phyloP scores from a whole-genome alignment of 2,329 filamentous ascomycete genomes.

The Bipolaris cookei region DNA sequence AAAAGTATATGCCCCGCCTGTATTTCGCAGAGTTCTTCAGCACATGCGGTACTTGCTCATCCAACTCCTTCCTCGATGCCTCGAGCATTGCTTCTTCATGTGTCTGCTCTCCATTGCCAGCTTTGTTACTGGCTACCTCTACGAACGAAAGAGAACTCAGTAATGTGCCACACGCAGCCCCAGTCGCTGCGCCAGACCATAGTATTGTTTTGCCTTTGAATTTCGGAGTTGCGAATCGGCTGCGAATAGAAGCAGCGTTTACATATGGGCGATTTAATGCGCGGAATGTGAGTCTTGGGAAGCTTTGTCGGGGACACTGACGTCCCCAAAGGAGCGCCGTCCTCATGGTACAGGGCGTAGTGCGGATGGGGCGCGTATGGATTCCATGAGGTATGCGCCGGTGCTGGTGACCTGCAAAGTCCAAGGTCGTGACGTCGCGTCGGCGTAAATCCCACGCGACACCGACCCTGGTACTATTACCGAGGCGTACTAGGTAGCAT shows the following conservation, averaged over 20 bases:
- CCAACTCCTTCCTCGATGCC: conserved; percentile 77
- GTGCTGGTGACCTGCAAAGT: conserved; percentile 2
- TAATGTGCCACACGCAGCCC: conserved; percentile 33
- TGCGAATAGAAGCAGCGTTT: conserved; percentile 39
- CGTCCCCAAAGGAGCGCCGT: conserved; percentile 57
- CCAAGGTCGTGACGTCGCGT: conserved; percentile 33
- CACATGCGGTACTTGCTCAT: conserved; percentile 69
- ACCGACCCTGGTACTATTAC: conserved; percentile 14
- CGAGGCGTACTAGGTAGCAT: conserved; percentile 1
- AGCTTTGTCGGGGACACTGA: conserved; percentile 55
- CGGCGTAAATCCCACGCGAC: conserved; percentile 27
- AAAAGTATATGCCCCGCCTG: conserved; percentile 66
- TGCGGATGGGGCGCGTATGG: conserved; percentile 26
- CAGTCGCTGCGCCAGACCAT: conserved; percentile 40
- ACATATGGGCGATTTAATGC: conserved; percentile 34
- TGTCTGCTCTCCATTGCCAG: conserved; percentile 63
- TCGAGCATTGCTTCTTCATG: conserved; percentile 87
- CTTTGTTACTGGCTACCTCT: conserved; percentile 60
- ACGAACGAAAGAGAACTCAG: conserved; percentile 66
- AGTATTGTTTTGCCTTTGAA: conserved; percentile 41
- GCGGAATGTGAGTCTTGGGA: conserved; percentile 28
- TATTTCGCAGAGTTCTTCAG: conserved; percentile 65
- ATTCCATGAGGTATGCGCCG: conserved; percentile 32
- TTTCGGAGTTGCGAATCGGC: conserved; percentile 45
- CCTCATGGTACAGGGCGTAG: conserved; percentile 55